A percentile compares a stretch with the other conserved stretches of the same genome.
Evolutionary conservation across 2,329 filamentous ascomycete genomes (phyloP).

Genomic region (Xylaria sp.): DNA sequence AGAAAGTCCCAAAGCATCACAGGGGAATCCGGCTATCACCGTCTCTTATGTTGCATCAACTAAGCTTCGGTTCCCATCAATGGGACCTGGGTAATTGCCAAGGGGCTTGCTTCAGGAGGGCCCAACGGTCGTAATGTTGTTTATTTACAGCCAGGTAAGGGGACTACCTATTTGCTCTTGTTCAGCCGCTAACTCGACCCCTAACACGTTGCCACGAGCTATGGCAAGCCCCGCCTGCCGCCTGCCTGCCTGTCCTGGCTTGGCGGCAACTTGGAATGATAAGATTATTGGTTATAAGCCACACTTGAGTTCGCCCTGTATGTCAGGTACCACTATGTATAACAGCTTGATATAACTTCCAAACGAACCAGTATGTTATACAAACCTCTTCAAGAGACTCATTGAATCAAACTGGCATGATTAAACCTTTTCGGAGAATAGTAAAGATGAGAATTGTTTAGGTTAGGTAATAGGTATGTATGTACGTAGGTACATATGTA

Average conservation of each 20-base stretch:
- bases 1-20: constrained; percentile 12
- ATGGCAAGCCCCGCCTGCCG: constrained; percentile 16
- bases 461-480: too few relatives aligned
- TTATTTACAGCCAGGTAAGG: constrained; percentile 43
- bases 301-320: constrained; percentile 1
- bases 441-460: background rate
- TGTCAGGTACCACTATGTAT: background rate
- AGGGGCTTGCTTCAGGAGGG: constrained; percentile 27
- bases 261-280: constrained; percentile 17
- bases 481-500: too few relatives aligned
- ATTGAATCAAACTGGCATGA: background rate
- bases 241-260: constrained; percentile 23
- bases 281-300: constrained; percentile 12
- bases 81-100: constrained; percentile 24
- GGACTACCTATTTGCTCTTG: constrained; percentile 13
- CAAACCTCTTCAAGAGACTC: background rate
- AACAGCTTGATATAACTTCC: background rate
- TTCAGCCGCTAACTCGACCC: constrained; percentile 29
- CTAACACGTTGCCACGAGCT: constrained; percentile 36
- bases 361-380: background rate
- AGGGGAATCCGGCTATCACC: constrained; percentile 2
- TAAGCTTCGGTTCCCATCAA: constrained; percentile 23
- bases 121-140: constrained; percentile 45
- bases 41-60: constrained; percentile 11
- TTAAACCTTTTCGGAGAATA: background rate